Conservation (phyloP, 2,329 filamentous ascomycete species). For the Nakataea oryzae region DNA sequence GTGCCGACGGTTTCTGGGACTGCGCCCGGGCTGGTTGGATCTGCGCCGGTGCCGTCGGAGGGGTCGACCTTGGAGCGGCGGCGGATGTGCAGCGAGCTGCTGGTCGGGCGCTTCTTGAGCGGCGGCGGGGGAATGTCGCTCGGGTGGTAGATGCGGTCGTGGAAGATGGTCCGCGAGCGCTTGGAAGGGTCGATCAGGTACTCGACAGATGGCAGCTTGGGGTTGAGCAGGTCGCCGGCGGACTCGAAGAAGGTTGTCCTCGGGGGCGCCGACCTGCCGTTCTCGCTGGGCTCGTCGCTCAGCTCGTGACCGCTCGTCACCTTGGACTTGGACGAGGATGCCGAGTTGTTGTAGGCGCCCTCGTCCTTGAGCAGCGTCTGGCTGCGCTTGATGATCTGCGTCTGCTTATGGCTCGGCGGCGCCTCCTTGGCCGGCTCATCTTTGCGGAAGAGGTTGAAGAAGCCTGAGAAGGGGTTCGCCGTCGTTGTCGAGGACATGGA, state of each 20-base stretch:
- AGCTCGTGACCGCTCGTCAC: constrained; percentile 42
- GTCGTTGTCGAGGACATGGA: constrained; percentile 17
- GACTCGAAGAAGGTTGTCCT: constrained; percentile 92
- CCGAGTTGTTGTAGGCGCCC: constrained; percentile 17
- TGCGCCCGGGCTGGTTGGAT: background rate
- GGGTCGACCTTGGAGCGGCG: constrained; percentile 10
- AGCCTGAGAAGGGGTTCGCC: constrained; percentile 44
- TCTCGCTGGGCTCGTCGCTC: constrained; percentile 13
- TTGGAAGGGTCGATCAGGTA: constrained; percentile 77
- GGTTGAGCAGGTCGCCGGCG: constrained; percentile 83
- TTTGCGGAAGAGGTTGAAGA: constrained; percentile 67
- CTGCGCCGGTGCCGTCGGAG: constrained; percentile 7
- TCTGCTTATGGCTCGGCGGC: constrained; percentile 43
- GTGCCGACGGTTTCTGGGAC: constrained; percentile 1
- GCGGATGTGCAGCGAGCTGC: constrained; percentile 17
- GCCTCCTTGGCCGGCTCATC: constrained; percentile 37
- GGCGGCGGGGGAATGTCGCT: constrained; percentile 82
- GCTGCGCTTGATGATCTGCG: constrained; percentile 64
- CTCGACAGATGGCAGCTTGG: constrained; percentile 69
- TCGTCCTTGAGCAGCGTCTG: constrained; percentile 55
- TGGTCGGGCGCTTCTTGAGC: constrained; percentile 39
- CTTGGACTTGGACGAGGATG: constrained; percentile 24
- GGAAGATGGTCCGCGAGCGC: constrained; percentile 84
- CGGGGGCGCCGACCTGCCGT: constrained; percentile 59
- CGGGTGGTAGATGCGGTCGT: constrained; percentile 91